phyloP scores from a whole-genome alignment of 257 asterid genomes.

The Fraxinus americana region DNA sequence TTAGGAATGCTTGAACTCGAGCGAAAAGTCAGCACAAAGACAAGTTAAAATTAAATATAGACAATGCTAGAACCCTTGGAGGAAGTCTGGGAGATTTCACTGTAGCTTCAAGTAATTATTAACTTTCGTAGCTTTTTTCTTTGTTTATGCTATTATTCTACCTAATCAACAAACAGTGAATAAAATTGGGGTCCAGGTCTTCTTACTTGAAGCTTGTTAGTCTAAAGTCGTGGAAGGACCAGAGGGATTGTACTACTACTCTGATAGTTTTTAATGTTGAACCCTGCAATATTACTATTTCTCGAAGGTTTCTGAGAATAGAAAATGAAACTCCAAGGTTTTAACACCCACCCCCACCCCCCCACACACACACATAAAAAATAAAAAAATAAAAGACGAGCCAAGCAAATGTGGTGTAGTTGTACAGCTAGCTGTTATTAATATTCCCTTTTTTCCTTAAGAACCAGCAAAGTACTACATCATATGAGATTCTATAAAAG shows the following conservation, averaged over 20 bases:
- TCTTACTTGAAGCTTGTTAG: not conserved
- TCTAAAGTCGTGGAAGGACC: constrained; percentile 1
- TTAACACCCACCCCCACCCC: not conserved
- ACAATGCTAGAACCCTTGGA: not conserved
- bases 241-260: not conserved
- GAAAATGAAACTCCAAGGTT: not conserved
- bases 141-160: not conserved
- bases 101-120: not conserved
- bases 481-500: not conserved
- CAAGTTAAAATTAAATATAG: not conserved
- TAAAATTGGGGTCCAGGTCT: not conserved
- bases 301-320: not conserved
- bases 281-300: not conserved
- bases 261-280: not conserved
- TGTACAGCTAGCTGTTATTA: not conserved
- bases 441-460: no score
- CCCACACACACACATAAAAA: no score
- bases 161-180: not conserved
- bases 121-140: not conserved
- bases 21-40: not conserved
- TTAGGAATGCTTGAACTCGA: not conserved
- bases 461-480: not conserved
- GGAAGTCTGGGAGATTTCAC: not conserved
- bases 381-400: no score
- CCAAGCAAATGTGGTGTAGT: not conserved